Evolutionary conservation across 495 filamentous ascomycete genomes (phyloP), one percentile per base, ranked within the genome.

Genomic region (Tuber borchii): DNA sequence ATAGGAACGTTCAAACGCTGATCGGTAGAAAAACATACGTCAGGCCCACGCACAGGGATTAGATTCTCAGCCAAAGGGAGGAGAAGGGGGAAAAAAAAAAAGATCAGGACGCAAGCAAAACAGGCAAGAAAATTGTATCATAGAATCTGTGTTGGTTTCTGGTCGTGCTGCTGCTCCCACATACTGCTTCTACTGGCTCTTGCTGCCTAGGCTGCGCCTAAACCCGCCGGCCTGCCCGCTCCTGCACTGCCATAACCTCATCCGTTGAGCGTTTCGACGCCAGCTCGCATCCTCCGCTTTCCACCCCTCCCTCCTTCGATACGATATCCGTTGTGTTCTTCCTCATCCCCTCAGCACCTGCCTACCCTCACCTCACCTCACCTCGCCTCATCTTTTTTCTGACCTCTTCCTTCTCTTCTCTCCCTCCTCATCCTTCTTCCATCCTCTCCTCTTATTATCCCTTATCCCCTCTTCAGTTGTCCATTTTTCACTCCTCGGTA

Each of bases 1-100:
- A 65, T 65, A 65, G 26, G 26, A 12, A 65, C 1, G 6, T 14
- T 19, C 56, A 31, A 34, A 65, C 56, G 56, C 56, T 65, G 56
- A 65, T 65, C 56, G 56, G 56, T 34, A 17, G 56, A 65, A 65
- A 65, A 65, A 65, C 56, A 65, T 65, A 65, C 56, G 56, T 65
- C 56, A 65, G 56, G 56, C 5, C 56, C 56, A 65, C 56, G 56
- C 26, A 65, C 26, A 26, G 56, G 26, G 26, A 34, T 65, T 65
- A 26, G 26, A 65, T 65, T 34, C 12, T 7, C 56, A 34, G 56
- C 26, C 56, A 65, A 65, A 26, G 22, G 31, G 51, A 14, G 10
- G 22, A 61, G n/a, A 22, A 9, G 22, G 20, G 20, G 8, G 7
- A 31, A 61, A 14, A 14, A 26, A 26, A 61, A 14, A 26, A 61